Evolutionary conservation across 1,284 basidiomycete species (phyloP), one percentile per base, ranked within the genome.

Genomic region (Somion occarium): DNA sequence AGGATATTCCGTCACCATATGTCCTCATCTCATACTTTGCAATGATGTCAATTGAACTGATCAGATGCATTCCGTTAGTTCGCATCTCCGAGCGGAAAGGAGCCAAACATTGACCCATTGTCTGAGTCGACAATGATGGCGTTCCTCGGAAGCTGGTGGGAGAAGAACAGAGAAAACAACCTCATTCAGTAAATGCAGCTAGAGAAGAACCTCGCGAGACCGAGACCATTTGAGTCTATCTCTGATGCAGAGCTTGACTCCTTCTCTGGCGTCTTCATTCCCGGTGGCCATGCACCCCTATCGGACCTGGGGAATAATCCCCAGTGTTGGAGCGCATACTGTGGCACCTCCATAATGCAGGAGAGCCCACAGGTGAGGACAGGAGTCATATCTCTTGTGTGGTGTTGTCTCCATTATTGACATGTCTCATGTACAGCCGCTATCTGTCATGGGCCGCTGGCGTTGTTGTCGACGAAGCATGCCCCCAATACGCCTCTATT

Each of bases 371-470:
- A 20, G 64, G 61, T 60, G 26, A 41, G 52, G n/a, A 44, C 22
- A 15, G 30, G 30, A 7, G 30, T 7, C 7, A 7, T 34, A 34
- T 34, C 7, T 34, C 7, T 34, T 15, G 15, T 7, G 30, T 34
- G 7, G 25, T 27, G 3, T 23, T 9, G 23, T 2, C 3, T 23
- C n/a, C 18, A n/a, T n/a, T n/a, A n/a, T 15, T 15, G 19, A 45
- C 20, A 30, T 9, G 5, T 22, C n/a, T 43, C 20, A 9, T 18
- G 37, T 15, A 26, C 53, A 61, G 64, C 60, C 3, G 51, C 50
- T 30, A 57, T 67, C 38, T 64, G 61, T 54, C 63, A 62, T 46
- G 59, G 61, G 9, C 64, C 61, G 11, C 61, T 59, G 50, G 64
- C 61, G 7, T 54, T 65, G 11, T 58, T 64, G 15, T 65, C 63